Evolutionary conservation across 2,329 filamentous ascomycete species (phyloP).

Genomic region (Aspergillus aculeatinus): DNA sequence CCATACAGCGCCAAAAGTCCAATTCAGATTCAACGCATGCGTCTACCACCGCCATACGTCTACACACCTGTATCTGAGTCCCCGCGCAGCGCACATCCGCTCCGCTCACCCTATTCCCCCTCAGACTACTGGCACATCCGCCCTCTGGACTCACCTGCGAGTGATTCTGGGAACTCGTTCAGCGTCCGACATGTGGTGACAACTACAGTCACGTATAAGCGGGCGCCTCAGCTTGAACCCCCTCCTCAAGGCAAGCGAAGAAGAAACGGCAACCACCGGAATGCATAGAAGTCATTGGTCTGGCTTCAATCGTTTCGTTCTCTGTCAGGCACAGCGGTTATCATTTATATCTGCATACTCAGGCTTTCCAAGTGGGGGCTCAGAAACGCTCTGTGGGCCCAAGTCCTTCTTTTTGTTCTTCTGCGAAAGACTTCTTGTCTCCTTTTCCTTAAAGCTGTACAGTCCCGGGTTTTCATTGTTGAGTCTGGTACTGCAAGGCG

Average conservation of each 20-base stretch:
- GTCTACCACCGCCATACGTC: constrained; percentile 74
- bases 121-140: constrained; percentile 70
- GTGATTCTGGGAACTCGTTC: constrained; percentile 59
- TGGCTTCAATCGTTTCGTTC: too few relatives aligned
- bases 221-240: constrained; percentile 66
- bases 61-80: constrained; percentile 67
- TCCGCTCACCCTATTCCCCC: constrained; percentile 51
- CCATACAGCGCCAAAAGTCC: constrained; percentile 59
- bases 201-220: constrained; percentile 83
- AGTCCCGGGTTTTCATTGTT: too few relatives aligned
- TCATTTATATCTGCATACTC: too few relatives aligned
- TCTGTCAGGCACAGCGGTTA: too few relatives aligned
- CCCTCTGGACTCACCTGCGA: constrained; percentile 59
- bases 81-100: constrained; percentile 51
- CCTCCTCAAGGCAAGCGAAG: constrained; percentile 89
- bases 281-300: too few relatives aligned
- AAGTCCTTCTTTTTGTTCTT: too few relatives aligned
- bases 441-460: too few relatives aligned
- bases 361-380: too few relatives aligned
- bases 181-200: constrained; percentile 86
- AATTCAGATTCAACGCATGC: constrained; percentile 59
- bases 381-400: too few relatives aligned
- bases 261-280: constrained; percentile 47
- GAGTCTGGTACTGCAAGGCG: too few relatives aligned
- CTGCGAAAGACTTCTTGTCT: too few relatives aligned